Base-by-base conservation (phyloP, 2,329 filamentous ascomycete species). In the Mariannaea sp. region DNA sequence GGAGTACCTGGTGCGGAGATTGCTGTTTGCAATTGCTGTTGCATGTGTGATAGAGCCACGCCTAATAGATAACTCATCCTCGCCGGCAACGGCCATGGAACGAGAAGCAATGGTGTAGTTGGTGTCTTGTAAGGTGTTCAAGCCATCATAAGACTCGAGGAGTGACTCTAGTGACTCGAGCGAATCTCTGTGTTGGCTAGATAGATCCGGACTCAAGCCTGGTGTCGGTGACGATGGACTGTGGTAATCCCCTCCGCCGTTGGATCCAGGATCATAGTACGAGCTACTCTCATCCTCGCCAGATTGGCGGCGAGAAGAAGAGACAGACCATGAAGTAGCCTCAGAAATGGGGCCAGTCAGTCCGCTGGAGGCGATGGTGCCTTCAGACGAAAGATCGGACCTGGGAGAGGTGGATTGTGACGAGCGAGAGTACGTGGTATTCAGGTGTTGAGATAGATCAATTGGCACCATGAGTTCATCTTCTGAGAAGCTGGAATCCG, bases 401-500 rank as follows among this genome's bases (percentile, higher is more conserved):
- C 49, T 55, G 44, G 46, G 30, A 16, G 43, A 36, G 40, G 49
- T 43, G 20, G 56, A 54, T 20, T 52, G 56, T 36, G 48, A 54
- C 50, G 57, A 55, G 44, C 41, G 55, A 20, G 57, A 60, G 41
- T 59, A n/a, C n/a, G n/a, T 59, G 53, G 53, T 56, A 42, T 56
- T 44, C 19, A 44, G 39, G 42, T 62, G 57, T 49, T 56, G 60
- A 16, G 59, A 58, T 12, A 64, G 48, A 29, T 65, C 61, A 41
- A 70, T 62, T 12, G 68, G 58, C 52, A 68, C 70, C 66, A 73
- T 71, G 10, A 60, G 71, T 38, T 83, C 80, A 53, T 81, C 80
- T 50, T 80, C 78, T 12, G 78, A 71, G 64, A 75, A 75, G 54
- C 70, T 73, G 14, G 78, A 75, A 17, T 70, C 68, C 3, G 80